A percentile compares a stretch with the other conserved stretches of the same genome.
Evolutionary conservation across 805 yeast species (phyloP).

Genomic region (Candida oleophila): DNA sequence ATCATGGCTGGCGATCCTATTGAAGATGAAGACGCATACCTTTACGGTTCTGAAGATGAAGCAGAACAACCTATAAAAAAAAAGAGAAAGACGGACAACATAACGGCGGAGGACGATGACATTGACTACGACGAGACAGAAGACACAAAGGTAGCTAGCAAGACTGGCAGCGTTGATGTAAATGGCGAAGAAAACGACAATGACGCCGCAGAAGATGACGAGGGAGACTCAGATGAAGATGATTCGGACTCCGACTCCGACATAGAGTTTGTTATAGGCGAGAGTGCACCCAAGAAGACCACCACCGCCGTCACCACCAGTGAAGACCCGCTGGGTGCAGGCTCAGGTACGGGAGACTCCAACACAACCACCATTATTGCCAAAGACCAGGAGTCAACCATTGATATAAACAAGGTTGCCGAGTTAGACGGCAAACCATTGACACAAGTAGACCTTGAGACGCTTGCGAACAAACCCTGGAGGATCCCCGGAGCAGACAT

Average conservation of each 20-base stretch:
- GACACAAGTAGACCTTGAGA: conserved; percentile 76
- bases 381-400: conserved; percentile 33
- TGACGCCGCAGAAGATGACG: conserved; percentile 15
- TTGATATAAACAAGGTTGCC: conserved; percentile 72
- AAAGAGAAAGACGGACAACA: conserved; percentile 19
- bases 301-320: conserved; percentile 20
- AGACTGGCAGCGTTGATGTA: conserved; percentile 13
- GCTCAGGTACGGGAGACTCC: conserved; percentile 15
- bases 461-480: conserved; percentile 95
- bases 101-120: conserved; percentile 19
- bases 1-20: conserved; percentile 3
- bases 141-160: conserved; percentile 20
- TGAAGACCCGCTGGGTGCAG: conserved; percentile 13
- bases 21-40: conserved; percentile 64
- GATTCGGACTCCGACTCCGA: conserved; percentile 61
- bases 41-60: conserved; percentile 57
- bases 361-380: conserved; percentile 36
- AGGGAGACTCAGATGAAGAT: conserved; percentile 20
- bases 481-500: conserved; percentile 95
- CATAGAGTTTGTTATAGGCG: conserved; percentile 77
- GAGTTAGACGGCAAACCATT: conserved; percentile 78
- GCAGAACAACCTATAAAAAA: conserved; percentile 22
- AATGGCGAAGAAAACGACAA: conserved; percentile 21
- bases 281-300: conserved; percentile 19
- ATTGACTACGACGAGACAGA: conserved; percentile 15